Evolutionary conservation across 768 basidiomycete genomes (phyloP).

Genomic region (Mycena albidolilacea): DNA sequence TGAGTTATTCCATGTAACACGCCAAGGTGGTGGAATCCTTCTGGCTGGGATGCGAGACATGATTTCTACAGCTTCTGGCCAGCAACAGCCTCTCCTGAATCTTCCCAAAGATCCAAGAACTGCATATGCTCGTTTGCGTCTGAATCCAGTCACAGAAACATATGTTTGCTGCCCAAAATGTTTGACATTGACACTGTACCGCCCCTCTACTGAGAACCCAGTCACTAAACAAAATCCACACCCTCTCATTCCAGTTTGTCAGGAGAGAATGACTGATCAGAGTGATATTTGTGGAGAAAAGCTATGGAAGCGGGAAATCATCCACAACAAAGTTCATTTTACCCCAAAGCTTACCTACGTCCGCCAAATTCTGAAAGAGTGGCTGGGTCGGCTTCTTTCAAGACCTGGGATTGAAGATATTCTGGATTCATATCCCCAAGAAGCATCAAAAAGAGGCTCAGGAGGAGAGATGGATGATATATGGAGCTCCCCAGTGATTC

Average conservation of each 20-base stretch:
- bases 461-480: constrained; percentile 38
- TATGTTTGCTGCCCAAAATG: constrained; percentile 46
- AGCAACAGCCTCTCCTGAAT: not conserved
- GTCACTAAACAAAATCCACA: not conserved
- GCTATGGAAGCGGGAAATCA: constrained; percentile 40
- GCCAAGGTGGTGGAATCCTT: constrained; percentile 38
- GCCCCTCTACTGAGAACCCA: not conserved
- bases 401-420: constrained; percentile 46
- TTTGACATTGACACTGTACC: constrained; percentile 35
- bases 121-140: constrained; percentile 21
- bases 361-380: constrained; percentile 43
- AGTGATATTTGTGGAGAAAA: constrained; percentile 37
- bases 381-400: constrained; percentile 46
- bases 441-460: not conserved
- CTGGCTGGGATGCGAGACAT: constrained; percentile 38
- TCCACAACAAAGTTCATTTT: not conserved
- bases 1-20: constrained; percentile 42
- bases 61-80: not conserved
- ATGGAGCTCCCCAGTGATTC: constrained; percentile 40
- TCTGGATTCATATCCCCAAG: constrained; percentile 39
- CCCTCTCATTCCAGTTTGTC: constrained; percentile 18
- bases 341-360: constrained; percentile 38
- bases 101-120: constrained; percentile 44
- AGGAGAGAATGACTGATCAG: constrained; percentile 19
- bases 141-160: constrained; percentile 43